These are phyloP conservation scores for Blastocystis sp. DNA, from an alignment of 352 stramenopile genomes.

Conservation along the genomic window DNA sequence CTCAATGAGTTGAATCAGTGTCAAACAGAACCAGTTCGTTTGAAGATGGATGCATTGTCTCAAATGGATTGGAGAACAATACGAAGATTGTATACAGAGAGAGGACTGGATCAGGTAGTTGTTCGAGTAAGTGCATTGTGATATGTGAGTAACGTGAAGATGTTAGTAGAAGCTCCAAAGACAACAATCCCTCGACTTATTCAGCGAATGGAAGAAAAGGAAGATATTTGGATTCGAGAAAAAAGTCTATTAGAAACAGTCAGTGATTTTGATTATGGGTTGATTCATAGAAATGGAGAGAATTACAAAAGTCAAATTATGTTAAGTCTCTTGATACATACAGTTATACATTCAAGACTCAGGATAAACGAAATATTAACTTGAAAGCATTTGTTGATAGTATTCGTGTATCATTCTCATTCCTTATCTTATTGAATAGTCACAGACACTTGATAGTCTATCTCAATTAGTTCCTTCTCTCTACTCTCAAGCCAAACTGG, in stretches of 20 bases:
- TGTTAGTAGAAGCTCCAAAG: background rate
- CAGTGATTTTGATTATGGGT: background rate
- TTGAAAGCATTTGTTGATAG: background rate
- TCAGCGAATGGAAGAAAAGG: background rate
- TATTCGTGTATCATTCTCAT: background rate
- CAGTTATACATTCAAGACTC: conserved; percentile 34
- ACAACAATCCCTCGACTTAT: conserved; percentile 4
- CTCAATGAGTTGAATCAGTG: conserved; percentile 78
- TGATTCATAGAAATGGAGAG: conserved; percentile 22
- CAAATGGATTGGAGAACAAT: background rate
- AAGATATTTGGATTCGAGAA: conserved; percentile 20
- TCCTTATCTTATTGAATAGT: background rate
- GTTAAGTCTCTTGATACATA: conserved; percentile 16
- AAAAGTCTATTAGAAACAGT: background rate
- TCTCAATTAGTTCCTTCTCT: background rate
- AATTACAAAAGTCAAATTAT: conserved; percentile 14
- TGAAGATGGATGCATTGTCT: background rate
- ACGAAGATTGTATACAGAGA: conserved; percentile 1
- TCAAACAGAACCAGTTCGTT: background rate
- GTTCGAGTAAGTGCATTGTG: background rate
- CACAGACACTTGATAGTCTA: background rate
- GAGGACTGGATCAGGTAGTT: background rate
- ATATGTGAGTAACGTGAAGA: background rate
- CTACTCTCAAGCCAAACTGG: background rate
- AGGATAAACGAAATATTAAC: conserved; percentile 9